These are phyloP conservation scores for Phytophthora tentaculata DNA, from an alignment of 352 stramenopile genomes.

Conservation along the genomic window DNA sequence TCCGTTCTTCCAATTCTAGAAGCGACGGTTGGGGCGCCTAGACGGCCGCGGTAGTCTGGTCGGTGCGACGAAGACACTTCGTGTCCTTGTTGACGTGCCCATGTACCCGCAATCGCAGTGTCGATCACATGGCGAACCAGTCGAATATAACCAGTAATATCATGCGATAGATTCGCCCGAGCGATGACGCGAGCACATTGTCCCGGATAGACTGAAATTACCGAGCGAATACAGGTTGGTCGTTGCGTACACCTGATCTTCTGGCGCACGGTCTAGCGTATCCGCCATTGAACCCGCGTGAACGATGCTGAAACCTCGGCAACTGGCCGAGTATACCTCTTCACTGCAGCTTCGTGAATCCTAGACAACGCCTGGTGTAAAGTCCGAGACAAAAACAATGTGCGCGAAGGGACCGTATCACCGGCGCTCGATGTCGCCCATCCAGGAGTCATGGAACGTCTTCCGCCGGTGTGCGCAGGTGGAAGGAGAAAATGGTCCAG, in stretches of 20 bases:
- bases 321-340: conserved; percentile 4
- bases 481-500: conserved; percentile 6
- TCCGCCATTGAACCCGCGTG: background rate
- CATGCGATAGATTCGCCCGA: background rate
- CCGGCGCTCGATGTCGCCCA: background rate
- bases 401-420: background rate
- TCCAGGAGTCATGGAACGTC: background rate
- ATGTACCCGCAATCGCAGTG: background rate
- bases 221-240: background rate
- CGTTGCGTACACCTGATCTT: background rate
- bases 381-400: background rate
- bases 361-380: background rate
- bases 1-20: no score
- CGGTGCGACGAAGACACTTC: no score
- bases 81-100: background rate
- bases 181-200: background rate
- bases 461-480: background rate
- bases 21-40: no score
- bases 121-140: background rate
- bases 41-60: no score
- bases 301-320: background rate
- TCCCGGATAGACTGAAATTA: background rate
- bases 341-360: background rate
- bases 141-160: background rate
- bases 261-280: background rate